Evolutionary conservation across 2,329 filamentous ascomycete genomes (phyloP).

Genomic region (Epichloe brachyelytri): DNA sequence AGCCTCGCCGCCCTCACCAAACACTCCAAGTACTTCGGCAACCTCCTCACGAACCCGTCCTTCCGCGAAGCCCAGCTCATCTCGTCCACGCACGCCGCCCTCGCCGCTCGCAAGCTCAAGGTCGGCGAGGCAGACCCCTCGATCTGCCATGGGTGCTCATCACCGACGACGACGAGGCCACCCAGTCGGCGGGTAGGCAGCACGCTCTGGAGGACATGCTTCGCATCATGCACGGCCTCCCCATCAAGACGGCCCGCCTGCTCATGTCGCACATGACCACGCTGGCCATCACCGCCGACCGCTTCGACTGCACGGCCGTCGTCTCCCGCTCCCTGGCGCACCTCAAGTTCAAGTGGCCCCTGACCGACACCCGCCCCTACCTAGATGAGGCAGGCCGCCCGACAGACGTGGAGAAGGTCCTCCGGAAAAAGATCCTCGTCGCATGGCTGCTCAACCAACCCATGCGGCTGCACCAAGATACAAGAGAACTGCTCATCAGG

Average conservation of each 20-base stretch:
- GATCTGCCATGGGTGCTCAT: constrained; percentile 53
- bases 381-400: constrained; percentile 23
- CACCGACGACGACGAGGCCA: constrained; percentile 56
- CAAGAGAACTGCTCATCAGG: constrained; percentile 51
- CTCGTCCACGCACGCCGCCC: constrained; percentile 32
- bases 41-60: constrained; percentile 47
- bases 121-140: constrained; percentile 32
- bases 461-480: constrained; percentile 45
- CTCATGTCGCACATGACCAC: constrained; percentile 52
- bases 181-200: constrained; percentile 45
- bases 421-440: constrained; percentile 58
- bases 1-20: constrained; percentile 41
- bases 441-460: constrained; percentile 52
- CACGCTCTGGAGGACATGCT: constrained; percentile 55
- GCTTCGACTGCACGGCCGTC: constrained; percentile 50
- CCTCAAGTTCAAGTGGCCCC: constrained; percentile 42
- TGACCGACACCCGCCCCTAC: constrained; percentile 26
- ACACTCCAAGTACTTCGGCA: constrained; percentile 57
- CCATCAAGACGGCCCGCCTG: constrained; percentile 25
- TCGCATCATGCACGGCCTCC: constrained; percentile 46
- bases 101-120: constrained; percentile 33
- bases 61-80: constrained; percentile 52
- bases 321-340: constrained; percentile 40
- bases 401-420: constrained; percentile 45
- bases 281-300: constrained; percentile 57